Base-by-base conservation (phyloP, 2,329 filamentous ascomycete species). In the Colletotrichum aenigma region DNA sequence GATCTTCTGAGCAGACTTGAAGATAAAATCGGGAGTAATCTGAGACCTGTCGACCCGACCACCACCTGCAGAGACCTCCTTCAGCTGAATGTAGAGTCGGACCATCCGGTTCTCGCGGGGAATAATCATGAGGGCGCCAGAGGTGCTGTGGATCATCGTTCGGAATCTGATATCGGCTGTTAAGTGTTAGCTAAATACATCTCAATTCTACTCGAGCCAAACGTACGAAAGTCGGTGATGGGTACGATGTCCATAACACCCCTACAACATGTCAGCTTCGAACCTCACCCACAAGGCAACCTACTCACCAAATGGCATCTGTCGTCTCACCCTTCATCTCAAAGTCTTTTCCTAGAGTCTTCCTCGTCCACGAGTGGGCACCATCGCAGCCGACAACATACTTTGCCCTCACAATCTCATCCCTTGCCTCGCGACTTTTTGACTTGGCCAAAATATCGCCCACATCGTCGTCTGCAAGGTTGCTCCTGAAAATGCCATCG, bases 321-420 rank as follows among this genome's bases (percentile, higher is more conserved):
- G 87, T 89, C 36, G 86, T 87, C 65, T 92, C 90, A 3, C 91
- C 91, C 70, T 90, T 86, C 70, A 93, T 85, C 43, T 88, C 85
- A 48, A 91, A 88, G 4, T 73, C 74, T 58, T 68, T 64, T 0
- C 90, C 89, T 2, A 94, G 83, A 70, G 91, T 86, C 74, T 88
- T 87, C 48, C 93, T 85, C 0, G 90, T 91, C 91, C 92, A 94
- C 68, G 89, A 92, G 79, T 93, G 92, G 0, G 93, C 93, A 0
- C 93, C 93, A 77, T 94, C 93, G 62, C 91, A 92, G 1, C 93
- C 93, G 3, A 95, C 86, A 32, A 95, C 86, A 76, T 93, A 95
- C 80, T 92, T 92, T 6, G 90, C 88, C 48, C 85, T 87, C 3
- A 93, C 84, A 1, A 82, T 80, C 78, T 90, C 88, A 3, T 74